Base-by-base conservation (phyloP, 805 yeast species). In the Cyberlindnera veronae region DNA sequence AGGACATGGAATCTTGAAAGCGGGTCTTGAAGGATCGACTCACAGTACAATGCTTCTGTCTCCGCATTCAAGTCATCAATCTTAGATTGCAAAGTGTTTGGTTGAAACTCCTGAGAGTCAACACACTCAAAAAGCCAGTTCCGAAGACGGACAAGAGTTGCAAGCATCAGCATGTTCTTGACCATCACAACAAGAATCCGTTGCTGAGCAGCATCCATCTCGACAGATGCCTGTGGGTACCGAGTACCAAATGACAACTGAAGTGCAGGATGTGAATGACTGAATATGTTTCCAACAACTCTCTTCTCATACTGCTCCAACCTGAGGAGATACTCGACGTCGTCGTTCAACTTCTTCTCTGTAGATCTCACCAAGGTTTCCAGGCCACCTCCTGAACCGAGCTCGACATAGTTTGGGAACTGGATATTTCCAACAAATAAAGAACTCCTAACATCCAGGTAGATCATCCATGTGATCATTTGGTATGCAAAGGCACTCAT, bases 111-210 rank as follows among this genome's bases (percentile, higher is more conserved):
- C 4, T 35, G 27, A 8, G 44, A 40, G 32, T 40, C 32, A 2
- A 39, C 39, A 32, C 39, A 40, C 7, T 28, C 37, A 13, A 39
- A 35, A 12, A 40, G 34, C 39, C 44, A 35, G 16, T 36, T 40
- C 17, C 37, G 23, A 6, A 40, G 32, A 8, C 44, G 36, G 10
- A 40, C 32, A 14, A 40, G 31, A 7, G 39, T 32, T 14, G 37
- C 39, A 36, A 40, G 36, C 44, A 40, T 32, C 14, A 40, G 27
- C 39, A 40, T 40, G 14, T 35, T 40, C 31, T 36, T 40, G 27
- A 40, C 37, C 44, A 40, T 40, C 21, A 40, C 39, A 2, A 35
- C 34, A 15, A 36, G 34, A 23, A 35, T 40, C 6, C 39, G 28
- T 28, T 40, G 39, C 23, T 31, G 37, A 3, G 15, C 21, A 4